Base-by-base conservation (phyloP, 2,329 filamentous ascomycete genomes). In the Hyphodiscus sp. region DNA sequence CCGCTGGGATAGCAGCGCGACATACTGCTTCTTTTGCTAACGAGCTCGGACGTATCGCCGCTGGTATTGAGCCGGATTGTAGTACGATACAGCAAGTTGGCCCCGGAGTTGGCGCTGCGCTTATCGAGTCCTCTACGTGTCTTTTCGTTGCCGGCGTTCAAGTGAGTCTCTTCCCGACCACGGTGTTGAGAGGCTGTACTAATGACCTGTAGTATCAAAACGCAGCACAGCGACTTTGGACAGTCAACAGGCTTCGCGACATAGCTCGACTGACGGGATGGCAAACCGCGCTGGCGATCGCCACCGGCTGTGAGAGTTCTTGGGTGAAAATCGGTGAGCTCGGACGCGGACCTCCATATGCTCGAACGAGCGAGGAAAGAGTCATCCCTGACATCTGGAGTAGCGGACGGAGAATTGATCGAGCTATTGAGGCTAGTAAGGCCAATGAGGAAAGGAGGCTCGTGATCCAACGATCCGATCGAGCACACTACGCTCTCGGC, bases 71-170 rank as follows among this genome's bases (percentile, higher is more conserved):
- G 13, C 75, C 77, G 13, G 71, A 75, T 10, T 69, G 73, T 10
- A 57, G 54, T 30, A 58, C 46, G 41, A 71, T 77, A 20, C 67
- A 73, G 1, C 79, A 82, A 33, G 79, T 96, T 1, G 91, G 85
- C 60, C 91, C 91, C 0, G 78, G 85, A 29, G 78, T 95, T 23
- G 91, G 87, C 6, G 87, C 87, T 0, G 89, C 88, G 0, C 78
- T 96, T 20, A 90, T 90, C 54, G 92, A 97, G 70, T 82, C 83
- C 62, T 84, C 83, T 3, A 87, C 96, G 64, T 83, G 86, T 4
- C 74, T 96, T 1, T 96, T 97, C 71, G 90, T 96, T 57, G 87
- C 91, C 1, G 92, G 82, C 3, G 82, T 97, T 11, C 82, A 85
- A 74, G 82, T 85, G 70, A 62, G 69, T 61, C 44, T 26, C 8